A percentile compares a stretch with the other conserved stretches of the same genome.
Conservation (phyloP, 768 basidiomycete species). For the Macrocybe gigantea region DNA sequence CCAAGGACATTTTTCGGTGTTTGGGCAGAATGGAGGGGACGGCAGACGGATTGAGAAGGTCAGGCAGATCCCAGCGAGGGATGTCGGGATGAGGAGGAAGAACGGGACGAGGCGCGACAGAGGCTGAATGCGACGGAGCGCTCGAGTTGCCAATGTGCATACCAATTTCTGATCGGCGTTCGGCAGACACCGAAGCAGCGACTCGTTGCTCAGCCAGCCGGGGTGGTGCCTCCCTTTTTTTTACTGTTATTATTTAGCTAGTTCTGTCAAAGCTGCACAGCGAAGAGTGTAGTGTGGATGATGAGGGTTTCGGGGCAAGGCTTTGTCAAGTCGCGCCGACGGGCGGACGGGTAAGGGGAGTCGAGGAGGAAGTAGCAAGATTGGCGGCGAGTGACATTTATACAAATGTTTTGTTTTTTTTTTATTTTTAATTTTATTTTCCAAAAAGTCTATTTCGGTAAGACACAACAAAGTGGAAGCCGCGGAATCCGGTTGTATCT, state of each 20-base stretch:
- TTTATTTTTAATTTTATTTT: conserved; percentile 7
- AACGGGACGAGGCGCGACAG: conserved; percentile 29
- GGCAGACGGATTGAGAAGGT: conserved; percentile 37
- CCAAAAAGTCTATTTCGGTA: conserved; percentile 9
- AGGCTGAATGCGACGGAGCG: conserved; percentile 14
- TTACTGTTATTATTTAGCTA: background rate
- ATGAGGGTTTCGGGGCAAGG: too few species aligned
- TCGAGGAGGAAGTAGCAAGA: too few species aligned
- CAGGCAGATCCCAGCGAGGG: conserved; percentile 34
- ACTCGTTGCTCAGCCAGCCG: conserved; percentile 9
- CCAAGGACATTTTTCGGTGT: conserved; percentile 47
- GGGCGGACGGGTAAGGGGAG: too few species aligned
- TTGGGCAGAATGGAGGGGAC: conserved; percentile 15
- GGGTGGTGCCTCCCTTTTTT: background rate
- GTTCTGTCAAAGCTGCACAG: too few species aligned
- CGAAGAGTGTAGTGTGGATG: too few species aligned
- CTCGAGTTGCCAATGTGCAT: conserved; percentile 26
- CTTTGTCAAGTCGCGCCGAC: too few species aligned
- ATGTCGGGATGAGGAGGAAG: conserved; percentile 24
- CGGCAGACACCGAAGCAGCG: conserved; percentile 40
- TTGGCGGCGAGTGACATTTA: background rate
- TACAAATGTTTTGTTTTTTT: background rate
- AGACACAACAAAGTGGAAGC: conserved; percentile 8
- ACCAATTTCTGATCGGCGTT: conserved; percentile 51
- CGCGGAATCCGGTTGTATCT: conserved; percentile 11